Evolutionary conservation across 192 early-diverging fungal species (phyloP), one percentile per base, ranked within the genome.

Genomic region (Coemansia sp.): DNA sequence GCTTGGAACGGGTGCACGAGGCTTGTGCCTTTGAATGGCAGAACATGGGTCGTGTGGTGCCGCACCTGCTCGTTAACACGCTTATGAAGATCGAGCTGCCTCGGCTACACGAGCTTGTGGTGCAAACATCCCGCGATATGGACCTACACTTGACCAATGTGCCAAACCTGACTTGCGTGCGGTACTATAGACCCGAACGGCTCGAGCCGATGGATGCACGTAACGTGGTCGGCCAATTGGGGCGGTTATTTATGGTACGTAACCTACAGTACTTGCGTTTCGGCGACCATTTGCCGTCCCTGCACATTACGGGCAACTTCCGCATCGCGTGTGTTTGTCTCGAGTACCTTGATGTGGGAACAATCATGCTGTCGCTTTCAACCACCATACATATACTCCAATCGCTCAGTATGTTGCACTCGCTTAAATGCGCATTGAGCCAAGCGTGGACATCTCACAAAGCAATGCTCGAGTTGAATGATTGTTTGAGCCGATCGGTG

Each of bases 11-110:
- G 23, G 19, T 76, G 15, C 48, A 66, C 21, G 64, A 76, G 24
- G 51, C 37, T 0, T 11, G 49, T 12, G 35, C 23, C 2, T 55
- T 58, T 23, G 8, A 1, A 5, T 70, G 67, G 67, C 73, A 75
- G 25, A 5, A 63, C 25, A 11, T 45, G 12, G 14, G 25, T 22
- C 60, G 67, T 2, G 51, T 59, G 6, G 58, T 60, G 2, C 60
- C 73, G 10, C 73, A 76, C 11, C 35, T 68, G 41, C 56, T 76
- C 5, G 43, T 65, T 23, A 56, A 66, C 57, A 58, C 45, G 8
- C 43, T 76, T 2, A 15, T 50, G 27, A 37, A 5, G 19, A 58
- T 41, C 11, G n/a, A 4, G 9, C 49, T 76, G 6, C 67, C 67
- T 4, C 11, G 32, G 17, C 41, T 76, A 0, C 53, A 39, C 0